Evolutionary conservation across 192 early-diverging fungal genomes (phyloP).

Genomic region (Neocallimastix lanati): DNA sequence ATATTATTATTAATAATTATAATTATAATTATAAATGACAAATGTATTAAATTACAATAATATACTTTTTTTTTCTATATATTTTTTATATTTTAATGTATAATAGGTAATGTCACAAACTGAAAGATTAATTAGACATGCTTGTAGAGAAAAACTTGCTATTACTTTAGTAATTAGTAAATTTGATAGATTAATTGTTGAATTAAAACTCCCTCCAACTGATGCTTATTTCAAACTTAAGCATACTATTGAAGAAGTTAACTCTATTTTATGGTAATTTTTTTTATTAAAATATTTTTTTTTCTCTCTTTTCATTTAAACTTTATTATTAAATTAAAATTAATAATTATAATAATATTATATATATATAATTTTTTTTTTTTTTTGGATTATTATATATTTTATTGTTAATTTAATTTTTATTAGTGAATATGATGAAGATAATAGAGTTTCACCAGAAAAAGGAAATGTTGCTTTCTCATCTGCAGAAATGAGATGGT

Average conservation of each 20-base stretch:
- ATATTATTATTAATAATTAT: background rate
- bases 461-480: slow-evolving; percentile 93
- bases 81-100: too few species aligned
- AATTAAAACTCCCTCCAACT: slow-evolving; percentile 83
- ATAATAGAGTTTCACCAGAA: slow-evolving; percentile 73
- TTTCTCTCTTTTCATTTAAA: too few species aligned
- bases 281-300: too few species aligned
- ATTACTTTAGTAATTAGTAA: slow-evolving; percentile 91
- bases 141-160: slow-evolving; percentile 55
- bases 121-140: slow-evolving; percentile 63
- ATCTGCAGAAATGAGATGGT: slow-evolving; percentile 74
- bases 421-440: slow-evolving; percentile 17
- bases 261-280: slow-evolving; percentile 40
- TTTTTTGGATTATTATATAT: slow-evolving; percentile 1
- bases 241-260: slow-evolving; percentile 92
- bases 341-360: too few species aligned
- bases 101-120: slow-evolving; percentile 72
- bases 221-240: slow-evolving; percentile 95
- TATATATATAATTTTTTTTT: too few species aligned
- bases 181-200: slow-evolving; percentile 90
- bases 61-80: too few species aligned
- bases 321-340: too few species aligned
- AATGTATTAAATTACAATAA: too few species aligned
- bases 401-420: background rate
- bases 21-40: too few species aligned